Conservation (phyloP, 768 basidiomycete genomes). For the Rubroboletus satanas region DNA sequence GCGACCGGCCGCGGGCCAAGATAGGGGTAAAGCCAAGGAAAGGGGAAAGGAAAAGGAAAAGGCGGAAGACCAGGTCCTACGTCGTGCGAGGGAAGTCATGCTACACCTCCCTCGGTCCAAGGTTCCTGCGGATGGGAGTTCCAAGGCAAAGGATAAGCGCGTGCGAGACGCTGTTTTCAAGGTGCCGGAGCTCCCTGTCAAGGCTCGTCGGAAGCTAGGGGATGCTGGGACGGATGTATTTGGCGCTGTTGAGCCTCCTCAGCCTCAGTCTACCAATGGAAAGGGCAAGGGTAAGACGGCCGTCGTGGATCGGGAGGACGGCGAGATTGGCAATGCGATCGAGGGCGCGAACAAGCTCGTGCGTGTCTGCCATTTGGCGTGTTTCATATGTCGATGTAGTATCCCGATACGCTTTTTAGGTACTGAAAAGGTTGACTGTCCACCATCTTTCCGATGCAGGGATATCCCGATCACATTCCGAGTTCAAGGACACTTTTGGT, state of each 20-base stretch:
- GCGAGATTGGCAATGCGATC: slow-evolving; percentile 28
- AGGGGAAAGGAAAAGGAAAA: slow-evolving; percentile 5
- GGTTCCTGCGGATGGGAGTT: slow-evolving; percentile 2
- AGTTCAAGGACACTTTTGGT: slow-evolving; percentile 40
- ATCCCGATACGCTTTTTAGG: slow-evolving; percentile 15
- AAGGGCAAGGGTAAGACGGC: slow-evolving; percentile 39
- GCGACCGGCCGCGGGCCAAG: neutral
- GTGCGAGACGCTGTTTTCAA: slow-evolving; percentile 34
- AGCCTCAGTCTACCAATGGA: slow-evolving; percentile 15
- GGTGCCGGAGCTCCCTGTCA: slow-evolving; percentile 44
- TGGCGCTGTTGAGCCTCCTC: slow-evolving; percentile 22
- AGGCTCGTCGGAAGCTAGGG: slow-evolving; percentile 17
- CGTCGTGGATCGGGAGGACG: slow-evolving; percentile 24
- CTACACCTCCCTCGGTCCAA: slow-evolving; percentile 32
- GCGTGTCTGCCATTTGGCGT: slow-evolving; percentile 16
- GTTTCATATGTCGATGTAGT: neutral
- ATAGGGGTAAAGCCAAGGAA: slow-evolving; percentile 17
- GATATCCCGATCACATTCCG: slow-evolving; percentile 34
- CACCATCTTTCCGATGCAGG: slow-evolving; percentile 31
- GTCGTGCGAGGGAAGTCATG: slow-evolving; percentile 38
- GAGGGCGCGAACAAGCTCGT: slow-evolving; percentile 66
- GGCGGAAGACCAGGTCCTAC: slow-evolving; percentile 31
- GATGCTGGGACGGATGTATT: slow-evolving; percentile 30
- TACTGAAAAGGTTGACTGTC: slow-evolving; percentile 39
- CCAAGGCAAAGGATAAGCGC: slow-evolving; percentile 3